Evolutionary conservation across 2,329 filamentous ascomycete genomes (phyloP).

Genomic region (Grosmannia huntii): DNA sequence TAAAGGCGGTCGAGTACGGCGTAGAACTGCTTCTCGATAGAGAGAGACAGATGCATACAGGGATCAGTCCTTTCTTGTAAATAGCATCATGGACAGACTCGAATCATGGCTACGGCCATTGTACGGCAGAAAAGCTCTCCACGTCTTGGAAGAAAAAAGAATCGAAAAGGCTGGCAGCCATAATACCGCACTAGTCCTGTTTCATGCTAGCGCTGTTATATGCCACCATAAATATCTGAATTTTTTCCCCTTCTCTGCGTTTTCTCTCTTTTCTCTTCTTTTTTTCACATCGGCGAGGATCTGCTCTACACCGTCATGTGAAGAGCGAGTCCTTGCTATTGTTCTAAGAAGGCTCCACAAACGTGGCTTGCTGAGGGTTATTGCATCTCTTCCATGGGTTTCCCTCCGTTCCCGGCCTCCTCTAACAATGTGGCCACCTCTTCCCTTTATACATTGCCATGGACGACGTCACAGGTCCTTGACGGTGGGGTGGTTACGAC

Average conservation of each 20-base stretch:
- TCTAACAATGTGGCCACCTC: conserved; percentile 32
- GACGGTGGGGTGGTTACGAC: conserved; percentile 41
- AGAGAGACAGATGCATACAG: too few relatives aligned
- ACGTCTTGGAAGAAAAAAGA: not conserved
- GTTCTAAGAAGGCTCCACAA: conserved; percentile 34
- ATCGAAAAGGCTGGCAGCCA: not conserved
- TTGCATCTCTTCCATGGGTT: conserved; percentile 28
- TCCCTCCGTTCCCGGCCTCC: conserved; percentile 45
- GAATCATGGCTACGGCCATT: too few relatives aligned
- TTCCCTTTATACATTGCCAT: conserved; percentile 30
- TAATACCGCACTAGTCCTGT: not conserved
- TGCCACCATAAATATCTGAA: not conserved
- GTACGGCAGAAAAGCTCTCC: not conserved
- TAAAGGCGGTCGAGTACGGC: conserved; percentile 15
- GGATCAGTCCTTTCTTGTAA: too few relatives aligned
- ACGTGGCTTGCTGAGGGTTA: conserved; percentile 43
- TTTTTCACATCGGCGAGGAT: conserved; percentile 10
- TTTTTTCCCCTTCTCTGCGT: not conserved
- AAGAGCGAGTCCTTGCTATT: conserved; percentile 25
- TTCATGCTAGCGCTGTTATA: not conserved
- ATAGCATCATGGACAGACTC: not conserved
- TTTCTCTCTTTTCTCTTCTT: conserved; percentile 13
- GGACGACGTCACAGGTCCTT: conserved; percentile 28
- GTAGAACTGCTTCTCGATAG: not conserved
- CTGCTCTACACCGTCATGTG: conserved; percentile 37